Percentiles rank a stretch among this genome's conserved stretches.
Evolutionary conservation across 2,329 filamentous ascomycete species (phyloP).

Genomic region (Arthroderma sp.): DNA sequence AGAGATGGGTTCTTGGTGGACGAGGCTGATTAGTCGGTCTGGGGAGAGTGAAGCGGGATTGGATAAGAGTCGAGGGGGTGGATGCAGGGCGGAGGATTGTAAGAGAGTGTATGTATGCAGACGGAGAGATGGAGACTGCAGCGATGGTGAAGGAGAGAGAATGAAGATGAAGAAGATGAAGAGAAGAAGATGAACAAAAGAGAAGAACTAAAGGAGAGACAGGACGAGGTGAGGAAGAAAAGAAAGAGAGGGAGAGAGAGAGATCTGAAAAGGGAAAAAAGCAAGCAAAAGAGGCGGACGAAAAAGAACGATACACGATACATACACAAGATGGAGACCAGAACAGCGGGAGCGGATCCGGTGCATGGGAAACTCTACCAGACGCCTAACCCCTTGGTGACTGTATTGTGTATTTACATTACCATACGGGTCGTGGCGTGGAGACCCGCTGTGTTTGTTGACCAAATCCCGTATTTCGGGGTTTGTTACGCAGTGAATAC

Average conservation of each 20-base stretch:
- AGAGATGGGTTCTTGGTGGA: conserved; percentile 6
- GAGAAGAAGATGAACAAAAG: not conserved
- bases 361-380: conserved; percentile 21
- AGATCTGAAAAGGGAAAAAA: conserved; percentile 18
- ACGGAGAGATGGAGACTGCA: conserved; percentile 6
- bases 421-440: no score
- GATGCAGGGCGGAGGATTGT: not conserved
- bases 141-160: conserved; percentile 2
- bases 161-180: not conserved
- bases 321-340: conserved; percentile 12
- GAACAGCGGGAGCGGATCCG: conserved; percentile 26
- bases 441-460: no score
- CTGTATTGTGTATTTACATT: no score
- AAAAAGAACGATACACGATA: conserved; percentile 4
- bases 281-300: conserved; percentile 12
- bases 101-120: conserved; percentile 8
- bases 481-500: no score
- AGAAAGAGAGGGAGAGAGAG: conserved; percentile 14
- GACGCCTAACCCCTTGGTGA: conserved; percentile 3
- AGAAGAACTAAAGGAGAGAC: conserved; percentile 3
- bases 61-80: not conserved
- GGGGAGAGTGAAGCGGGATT: conserved; percentile 15
- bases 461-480: no score
- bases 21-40: conserved; percentile 16
- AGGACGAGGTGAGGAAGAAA: conserved; percentile 14